A percentile compares a stretch with the other conserved stretches of the same genome.
phyloP scores from a whole-genome alignment of 2,329 filamentous ascomycete species.

The Laburnicola sp. region DNA sequence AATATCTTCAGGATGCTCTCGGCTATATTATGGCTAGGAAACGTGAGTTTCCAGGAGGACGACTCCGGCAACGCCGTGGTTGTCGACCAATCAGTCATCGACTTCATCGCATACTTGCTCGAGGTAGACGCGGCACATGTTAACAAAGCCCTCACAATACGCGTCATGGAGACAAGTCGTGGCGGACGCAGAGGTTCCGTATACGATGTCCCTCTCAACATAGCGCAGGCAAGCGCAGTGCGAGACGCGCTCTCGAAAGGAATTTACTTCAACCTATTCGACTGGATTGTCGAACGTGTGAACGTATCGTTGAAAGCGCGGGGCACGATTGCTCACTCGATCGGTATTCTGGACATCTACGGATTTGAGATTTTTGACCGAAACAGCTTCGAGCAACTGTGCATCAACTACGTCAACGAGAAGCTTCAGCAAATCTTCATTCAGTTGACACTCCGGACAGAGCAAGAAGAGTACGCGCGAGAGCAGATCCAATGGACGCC shows the following conservation, averaged over 20 bases:
- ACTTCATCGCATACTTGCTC: conserved; percentile 91
- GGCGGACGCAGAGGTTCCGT: conserved; percentile 68
- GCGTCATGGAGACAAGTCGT: conserved; percentile 74
- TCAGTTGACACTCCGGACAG: conserved; percentile 91
- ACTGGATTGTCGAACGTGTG: conserved; percentile 95
- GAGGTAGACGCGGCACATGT: conserved; percentile 82
- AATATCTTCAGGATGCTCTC: conserved; percentile 95
- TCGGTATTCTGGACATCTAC: conserved; percentile 98
- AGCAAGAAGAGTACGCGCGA: conserved; percentile 94
- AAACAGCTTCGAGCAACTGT: conserved; percentile 98
- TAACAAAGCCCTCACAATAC: conserved; percentile 84
- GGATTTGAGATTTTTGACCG: conserved; percentile 98
- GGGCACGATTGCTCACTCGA: conserved; percentile 75
- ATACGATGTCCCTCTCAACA: conserved; percentile 79
- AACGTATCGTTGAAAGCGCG: conserved; percentile 84
- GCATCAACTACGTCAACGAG: conserved; percentile 99
- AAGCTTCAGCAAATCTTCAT: conserved; percentile 99
- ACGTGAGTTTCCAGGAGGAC: conserved; percentile 87
- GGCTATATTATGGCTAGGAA: conserved; percentile 90
- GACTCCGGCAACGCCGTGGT: conserved; percentile 87
- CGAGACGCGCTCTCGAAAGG: conserved; percentile 90
- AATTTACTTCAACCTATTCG: conserved; percentile 97
- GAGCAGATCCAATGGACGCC: conserved; percentile 99
- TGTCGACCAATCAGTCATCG: conserved; percentile 84
- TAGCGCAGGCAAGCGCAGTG: conserved; percentile 80